Evolutionary conservation across 257 asterid species (phyloP).

Genomic region (Coffea eugenioides): DNA sequence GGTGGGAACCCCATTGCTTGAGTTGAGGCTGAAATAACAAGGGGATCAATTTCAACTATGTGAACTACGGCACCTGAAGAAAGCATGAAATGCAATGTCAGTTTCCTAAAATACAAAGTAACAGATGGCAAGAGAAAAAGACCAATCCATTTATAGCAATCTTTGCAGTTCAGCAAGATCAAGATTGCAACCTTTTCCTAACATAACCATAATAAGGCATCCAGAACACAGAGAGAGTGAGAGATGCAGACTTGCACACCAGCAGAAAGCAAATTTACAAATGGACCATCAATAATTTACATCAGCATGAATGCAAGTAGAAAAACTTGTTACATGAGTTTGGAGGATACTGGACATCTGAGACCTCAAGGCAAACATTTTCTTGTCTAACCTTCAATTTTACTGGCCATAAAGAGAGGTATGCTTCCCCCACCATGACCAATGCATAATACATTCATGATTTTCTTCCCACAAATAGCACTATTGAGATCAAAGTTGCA

Average conservation of each 20-base stretch:
- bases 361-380: background rate
- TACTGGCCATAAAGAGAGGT: slow-evolving; percentile 74
- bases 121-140: background rate
- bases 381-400: slow-evolving; percentile 58
- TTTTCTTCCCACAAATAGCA: slow-evolving; percentile 58
- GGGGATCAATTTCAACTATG: slow-evolving; percentile 78
- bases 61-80: slow-evolving; percentile 71
- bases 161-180: background rate
- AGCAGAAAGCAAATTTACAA: background rate
- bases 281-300: too few species aligned
- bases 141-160: background rate
- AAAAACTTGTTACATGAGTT: background rate
- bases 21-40: slow-evolving; percentile 74
- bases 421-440: slow-evolving; percentile 99
- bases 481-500: slow-evolving; percentile 50
- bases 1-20: slow-evolving; percentile 92
- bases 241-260: background rate
- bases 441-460: slow-evolving; percentile 65
- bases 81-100: slow-evolving; percentile 9
- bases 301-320: too few species aligned
- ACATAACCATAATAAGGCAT: background rate
- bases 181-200: background rate
- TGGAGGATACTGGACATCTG: background rate
- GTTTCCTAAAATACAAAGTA: background rate
- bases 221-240: background rate